These are phyloP conservation scores for Podila clonocystis DNA, from an alignment of 192 early-diverging fungal species.

Conservation along the genomic window DNA sequence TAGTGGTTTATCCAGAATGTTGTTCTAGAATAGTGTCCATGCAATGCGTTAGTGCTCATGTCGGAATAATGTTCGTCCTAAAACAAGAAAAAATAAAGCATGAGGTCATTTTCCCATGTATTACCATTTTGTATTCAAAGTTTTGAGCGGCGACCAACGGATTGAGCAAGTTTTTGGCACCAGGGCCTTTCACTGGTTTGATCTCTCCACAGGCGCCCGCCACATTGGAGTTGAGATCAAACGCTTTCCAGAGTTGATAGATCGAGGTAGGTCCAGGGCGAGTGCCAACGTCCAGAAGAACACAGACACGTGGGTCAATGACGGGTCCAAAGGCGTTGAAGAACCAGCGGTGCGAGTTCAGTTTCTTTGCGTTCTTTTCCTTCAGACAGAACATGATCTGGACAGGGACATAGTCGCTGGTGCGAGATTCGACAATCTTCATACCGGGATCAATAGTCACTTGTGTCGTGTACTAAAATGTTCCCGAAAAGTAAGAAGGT, in stretches of 20 bases:
- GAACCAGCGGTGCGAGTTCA: conserved; percentile 81
- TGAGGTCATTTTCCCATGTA: neutral
- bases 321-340: conserved; percentile 71
- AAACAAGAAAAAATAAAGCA: neutral
- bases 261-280: conserved; percentile 76
- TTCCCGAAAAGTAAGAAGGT: neutral
- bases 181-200: conserved; percentile 61
- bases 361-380: conserved; percentile 90
- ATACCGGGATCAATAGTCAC: conserved; percentile 72
- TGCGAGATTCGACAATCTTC: conserved; percentile 61
- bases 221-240: conserved; percentile 76
- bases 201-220: conserved; percentile 91
- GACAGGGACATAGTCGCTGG: conserved; percentile 69
- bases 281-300: conserved; percentile 84
- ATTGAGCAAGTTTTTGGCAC: conserved; percentile 70
- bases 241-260: conserved; percentile 85
- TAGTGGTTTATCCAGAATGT: conserved; percentile 82
- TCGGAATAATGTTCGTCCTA: too few species aligned
- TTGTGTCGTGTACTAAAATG: conserved; percentile 76
- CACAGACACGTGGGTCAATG: conserved; percentile 66
- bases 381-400: conserved; percentile 86
- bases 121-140: conserved; percentile 82
- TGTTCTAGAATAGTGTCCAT: conserved; percentile 45
- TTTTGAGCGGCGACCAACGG: conserved; percentile 86
- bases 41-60: too few species aligned